Evolutionary conservation across 2,329 filamentous ascomycete species (phyloP).

Genomic region (Raffaelea ambrosiae): DNA sequence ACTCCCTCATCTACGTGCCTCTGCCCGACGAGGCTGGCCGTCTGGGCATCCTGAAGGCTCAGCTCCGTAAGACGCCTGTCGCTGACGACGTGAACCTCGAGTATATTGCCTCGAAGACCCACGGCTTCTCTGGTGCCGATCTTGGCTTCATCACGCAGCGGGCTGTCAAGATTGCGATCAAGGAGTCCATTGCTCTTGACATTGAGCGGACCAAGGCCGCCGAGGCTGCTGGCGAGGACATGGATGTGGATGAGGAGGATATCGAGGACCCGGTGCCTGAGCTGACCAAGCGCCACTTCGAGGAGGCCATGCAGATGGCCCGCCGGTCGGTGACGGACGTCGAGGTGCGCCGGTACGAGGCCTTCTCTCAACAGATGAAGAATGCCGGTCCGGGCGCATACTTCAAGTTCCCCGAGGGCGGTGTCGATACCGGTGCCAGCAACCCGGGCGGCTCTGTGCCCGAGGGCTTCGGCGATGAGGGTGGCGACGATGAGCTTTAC

Average conservation of each 20-base stretch:
- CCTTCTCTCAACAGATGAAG: slow-evolving; percentile 99
- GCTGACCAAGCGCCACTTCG: slow-evolving; percentile 92
- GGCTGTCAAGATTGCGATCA: slow-evolving; percentile 98
- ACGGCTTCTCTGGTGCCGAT: slow-evolving; percentile 99
- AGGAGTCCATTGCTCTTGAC: slow-evolving; percentile 82
- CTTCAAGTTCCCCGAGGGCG: slow-evolving; percentile 90
- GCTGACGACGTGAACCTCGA: slow-evolving; percentile 76
- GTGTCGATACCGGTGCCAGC: slow-evolving; percentile 59
- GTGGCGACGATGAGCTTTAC: slow-evolving; percentile 95
- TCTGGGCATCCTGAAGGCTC: slow-evolving; percentile 82
- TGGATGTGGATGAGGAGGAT: slow-evolving; percentile 78
- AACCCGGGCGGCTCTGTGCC: slow-evolving; percentile 22
- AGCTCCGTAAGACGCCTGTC: slow-evolving; percentile 97
- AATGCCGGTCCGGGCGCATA: slow-evolving; percentile 89
- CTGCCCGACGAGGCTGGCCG: slow-evolving; percentile 88
- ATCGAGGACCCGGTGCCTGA: slow-evolving; percentile 90
- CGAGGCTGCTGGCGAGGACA: slow-evolving; percentile 73
- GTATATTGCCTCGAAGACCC: slow-evolving; percentile 93
- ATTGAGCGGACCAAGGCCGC: slow-evolving; percentile 87
- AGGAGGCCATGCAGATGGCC: slow-evolving; percentile 95
- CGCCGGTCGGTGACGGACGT: slow-evolving; percentile 92
- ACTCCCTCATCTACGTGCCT: slow-evolving; percentile 96
- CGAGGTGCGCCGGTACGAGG: slow-evolving; percentile 96
- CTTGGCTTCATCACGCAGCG: slow-evolving; percentile 98
- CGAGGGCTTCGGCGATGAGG: slow-evolving; percentile 67